phyloP scores from a whole-genome alignment of 1,284 basidiomycete genomes.

The Microbotryomycetes sp. region DNA sequence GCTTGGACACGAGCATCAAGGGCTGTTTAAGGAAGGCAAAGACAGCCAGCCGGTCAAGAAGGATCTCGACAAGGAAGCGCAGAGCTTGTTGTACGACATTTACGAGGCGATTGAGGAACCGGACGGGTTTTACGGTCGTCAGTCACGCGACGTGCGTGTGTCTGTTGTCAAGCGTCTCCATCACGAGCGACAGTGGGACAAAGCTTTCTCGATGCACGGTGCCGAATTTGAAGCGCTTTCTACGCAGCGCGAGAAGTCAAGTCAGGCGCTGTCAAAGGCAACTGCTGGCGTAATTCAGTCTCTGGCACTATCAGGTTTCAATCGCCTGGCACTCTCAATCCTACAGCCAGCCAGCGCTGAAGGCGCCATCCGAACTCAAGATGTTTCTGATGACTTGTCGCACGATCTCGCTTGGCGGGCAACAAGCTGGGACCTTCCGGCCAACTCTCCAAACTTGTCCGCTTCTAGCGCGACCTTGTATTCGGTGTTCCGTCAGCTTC shows the following conservation, averaged over 20 bases:
- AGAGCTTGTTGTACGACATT: slow-evolving; percentile 75
- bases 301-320: slow-evolving; percentile 80
- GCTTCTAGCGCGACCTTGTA: slow-evolving; percentile 53
- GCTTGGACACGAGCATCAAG: slow-evolving; percentile 56
- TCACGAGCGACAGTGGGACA: slow-evolving; percentile 86
- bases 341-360: slow-evolving; percentile 21
- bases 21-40: slow-evolving; percentile 23
- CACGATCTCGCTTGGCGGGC: slow-evolving; percentile 84
- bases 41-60: not conserved
- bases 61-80: slow-evolving; percentile 40
- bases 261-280: slow-evolving; percentile 2
- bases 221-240: slow-evolving; percentile 61
- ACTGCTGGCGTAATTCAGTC: slow-evolving; percentile 57
- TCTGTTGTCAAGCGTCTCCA: slow-evolving; percentile 77
- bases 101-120: slow-evolving; percentile 94
- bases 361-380: not conserved
- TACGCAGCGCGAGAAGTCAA: slow-evolving; percentile 31
- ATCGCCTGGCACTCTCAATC: slow-evolving; percentile 50
- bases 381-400: slow-evolving; percentile 8
- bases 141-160: slow-evolving; percentile 61
- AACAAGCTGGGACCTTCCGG: slow-evolving; percentile 83
- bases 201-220: slow-evolving; percentile 82
- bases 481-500: slow-evolving; percentile 64
- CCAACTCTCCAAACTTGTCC: slow-evolving; percentile 44
- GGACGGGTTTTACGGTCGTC: slow-evolving; percentile 93